These are phyloP conservation scores for Phoma sp. DNA, from an alignment of 2,329 filamentous ascomycete species.

Conservation along the genomic window DNA sequence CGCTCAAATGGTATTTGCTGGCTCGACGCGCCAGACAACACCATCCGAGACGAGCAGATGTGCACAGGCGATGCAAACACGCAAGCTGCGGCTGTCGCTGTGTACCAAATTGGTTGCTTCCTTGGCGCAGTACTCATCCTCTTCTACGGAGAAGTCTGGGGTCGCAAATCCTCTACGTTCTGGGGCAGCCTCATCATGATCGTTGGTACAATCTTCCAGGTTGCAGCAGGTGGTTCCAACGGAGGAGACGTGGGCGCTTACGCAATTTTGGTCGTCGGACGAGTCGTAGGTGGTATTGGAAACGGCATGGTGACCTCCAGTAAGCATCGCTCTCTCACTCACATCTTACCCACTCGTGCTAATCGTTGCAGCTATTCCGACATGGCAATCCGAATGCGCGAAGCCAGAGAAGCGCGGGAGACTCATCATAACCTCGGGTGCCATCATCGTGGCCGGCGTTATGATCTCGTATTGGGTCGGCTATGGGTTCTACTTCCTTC, in stretches of 20 bases:
- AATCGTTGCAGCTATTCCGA: constrained; percentile 47
- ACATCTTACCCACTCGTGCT: constrained; percentile 2
- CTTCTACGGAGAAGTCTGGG: constrained; percentile 62
- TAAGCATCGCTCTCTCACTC: constrained; percentile 29
- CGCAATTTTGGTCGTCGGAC: constrained; percentile 54
- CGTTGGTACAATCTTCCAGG: constrained; percentile 65
- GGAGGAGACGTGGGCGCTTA: constrained; percentile 4
- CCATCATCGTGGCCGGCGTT: constrained; percentile 53
- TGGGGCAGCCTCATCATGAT: constrained; percentile 57
- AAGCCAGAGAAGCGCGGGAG: constrained; percentile 54
- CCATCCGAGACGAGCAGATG: constrained; percentile 17
- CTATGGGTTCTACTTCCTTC: constrained; percentile 57
- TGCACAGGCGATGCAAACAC: constrained; percentile 25
- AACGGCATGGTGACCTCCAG: constrained; percentile 46
- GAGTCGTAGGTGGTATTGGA: constrained; percentile 58
- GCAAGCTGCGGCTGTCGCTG: constrained; percentile 21
- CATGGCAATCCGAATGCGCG: constrained; percentile 55
- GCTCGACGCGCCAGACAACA: constrained; percentile 19
- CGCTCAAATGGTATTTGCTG: constrained; percentile 23
- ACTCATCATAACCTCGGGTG: constrained; percentile 55
- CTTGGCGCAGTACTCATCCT: constrained; percentile 43
- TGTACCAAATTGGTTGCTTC: constrained; percentile 50
- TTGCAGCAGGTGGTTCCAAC: constrained; percentile 53
- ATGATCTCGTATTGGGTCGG: constrained; percentile 52
- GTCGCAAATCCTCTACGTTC: constrained; percentile 48